phyloP scores from a whole-genome alignment of 331 rosid species.

The Quercus lobata region DNA sequence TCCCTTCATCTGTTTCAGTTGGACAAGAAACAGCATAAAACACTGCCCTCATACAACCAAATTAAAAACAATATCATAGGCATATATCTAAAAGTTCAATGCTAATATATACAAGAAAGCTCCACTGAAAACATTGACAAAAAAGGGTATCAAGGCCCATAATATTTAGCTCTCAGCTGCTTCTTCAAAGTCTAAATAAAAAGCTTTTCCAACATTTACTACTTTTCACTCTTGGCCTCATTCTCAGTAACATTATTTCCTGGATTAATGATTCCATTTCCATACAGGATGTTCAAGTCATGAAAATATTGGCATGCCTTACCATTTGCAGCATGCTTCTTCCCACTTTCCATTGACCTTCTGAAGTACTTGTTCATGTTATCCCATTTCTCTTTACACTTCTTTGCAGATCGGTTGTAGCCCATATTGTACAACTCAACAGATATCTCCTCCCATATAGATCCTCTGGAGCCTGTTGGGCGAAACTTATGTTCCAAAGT shows the following conservation, averaged over 20 bases:
- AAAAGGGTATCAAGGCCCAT: too few relatives aligned
- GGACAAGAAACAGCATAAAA: not conserved
- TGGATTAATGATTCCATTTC: conserved; percentile 37
- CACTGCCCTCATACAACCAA: not conserved
- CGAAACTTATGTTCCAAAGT: conserved; percentile 50
- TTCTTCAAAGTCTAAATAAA: too few relatives aligned
- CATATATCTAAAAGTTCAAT: not conserved
- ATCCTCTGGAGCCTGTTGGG: conserved; percentile 37
- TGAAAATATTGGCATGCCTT: conserved; percentile 65
- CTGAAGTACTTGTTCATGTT: conserved; percentile 80
- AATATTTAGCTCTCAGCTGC: too few relatives aligned
- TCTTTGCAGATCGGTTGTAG: conserved; percentile 57
- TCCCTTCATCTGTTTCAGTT: not conserved
- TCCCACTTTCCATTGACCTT: conserved; percentile 49
- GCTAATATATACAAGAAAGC: not conserved
- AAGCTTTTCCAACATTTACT: not conserved
- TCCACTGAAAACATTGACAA: too few relatives aligned
- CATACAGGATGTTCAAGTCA: conserved; percentile 56
- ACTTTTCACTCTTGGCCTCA: conserved; percentile 36
- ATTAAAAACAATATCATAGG: not conserved
- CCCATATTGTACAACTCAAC: conserved; percentile 53
- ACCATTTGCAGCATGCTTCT: conserved; percentile 39
- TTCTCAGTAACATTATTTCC: conserved; percentile 30
- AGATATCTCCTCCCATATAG: conserved; percentile 83
- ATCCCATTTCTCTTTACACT: conserved; percentile 91